These are phyloP conservation scores for Aureobasidium sp. DNA, from an alignment of 2,329 filamentous ascomycete species.

Conservation along the genomic window DNA sequence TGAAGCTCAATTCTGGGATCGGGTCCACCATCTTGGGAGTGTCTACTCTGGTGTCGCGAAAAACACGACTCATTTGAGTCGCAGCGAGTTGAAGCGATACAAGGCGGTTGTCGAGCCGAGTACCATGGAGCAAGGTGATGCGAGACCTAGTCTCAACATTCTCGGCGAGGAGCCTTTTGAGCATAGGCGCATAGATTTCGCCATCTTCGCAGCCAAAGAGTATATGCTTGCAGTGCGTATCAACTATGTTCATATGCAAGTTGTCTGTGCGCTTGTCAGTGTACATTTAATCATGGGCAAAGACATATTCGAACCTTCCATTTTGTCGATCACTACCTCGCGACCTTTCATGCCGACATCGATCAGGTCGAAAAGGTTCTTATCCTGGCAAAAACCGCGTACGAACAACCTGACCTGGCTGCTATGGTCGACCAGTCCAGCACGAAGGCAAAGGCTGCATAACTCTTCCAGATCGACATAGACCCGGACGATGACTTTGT, in stretches of 20 bases:
- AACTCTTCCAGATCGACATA: constrained; percentile 38
- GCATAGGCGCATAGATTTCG: constrained; percentile 43
- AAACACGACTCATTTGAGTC: constrained; percentile 43
- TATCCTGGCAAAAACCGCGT: constrained; percentile 49
- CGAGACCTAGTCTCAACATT: constrained; percentile 37
- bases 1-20: background rate
- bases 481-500: constrained; percentile 39
- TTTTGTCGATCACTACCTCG: constrained; percentile 31
- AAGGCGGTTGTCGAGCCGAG: constrained; percentile 47
- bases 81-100: constrained; percentile 41
- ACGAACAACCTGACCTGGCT: constrained; percentile 47
- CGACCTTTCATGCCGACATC: constrained; percentile 34
- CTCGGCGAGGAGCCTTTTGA: constrained; percentile 39
- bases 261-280: constrained; percentile 32
- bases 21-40: constrained; percentile 11
- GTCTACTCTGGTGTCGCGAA: constrained; percentile 44
- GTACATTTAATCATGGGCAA: background rate
- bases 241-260: constrained; percentile 46
- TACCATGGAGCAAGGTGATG: constrained; percentile 48
- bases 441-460: constrained; percentile 34
- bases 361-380: constrained; percentile 50
- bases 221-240: constrained; percentile 53
- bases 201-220: constrained; percentile 52
- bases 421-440: constrained; percentile 41
- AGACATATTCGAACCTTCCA: constrained; percentile 33